Evolutionary conservation across 257 asterid genomes (phyloP).

Genomic region (Solanum corneliomulleri): DNA sequence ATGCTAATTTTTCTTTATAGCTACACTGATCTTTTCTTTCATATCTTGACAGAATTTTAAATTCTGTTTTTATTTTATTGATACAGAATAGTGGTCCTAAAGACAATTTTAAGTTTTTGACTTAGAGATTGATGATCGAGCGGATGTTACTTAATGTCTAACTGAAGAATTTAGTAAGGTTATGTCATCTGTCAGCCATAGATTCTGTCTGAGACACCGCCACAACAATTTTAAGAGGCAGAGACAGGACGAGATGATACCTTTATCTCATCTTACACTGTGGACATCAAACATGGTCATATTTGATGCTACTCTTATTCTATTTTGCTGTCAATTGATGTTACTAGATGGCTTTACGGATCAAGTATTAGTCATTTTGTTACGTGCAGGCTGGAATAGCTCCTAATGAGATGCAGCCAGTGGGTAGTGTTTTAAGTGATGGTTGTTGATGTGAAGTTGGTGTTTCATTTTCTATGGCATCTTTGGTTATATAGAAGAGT

Average conservation of each 20-base stretch:
- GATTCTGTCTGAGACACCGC: background rate
- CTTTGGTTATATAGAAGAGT: background rate
- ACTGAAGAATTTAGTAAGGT: too few species aligned
- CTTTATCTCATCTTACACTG: background rate
- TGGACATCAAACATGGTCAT: background rate
- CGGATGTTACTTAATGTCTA: too few species aligned
- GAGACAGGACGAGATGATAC: background rate
- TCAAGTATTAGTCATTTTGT: background rate
- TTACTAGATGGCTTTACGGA: background rate
- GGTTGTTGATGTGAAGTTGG: background rate
- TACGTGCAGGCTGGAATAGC: background rate
- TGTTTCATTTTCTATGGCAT: background rate
- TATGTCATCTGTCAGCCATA: background rate
- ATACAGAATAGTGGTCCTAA: too few species aligned
- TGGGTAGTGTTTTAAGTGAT: background rate
- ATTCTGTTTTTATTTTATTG: too few species aligned
- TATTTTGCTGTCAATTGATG: background rate
- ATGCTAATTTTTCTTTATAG: too few species aligned
- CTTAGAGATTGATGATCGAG: too few species aligned
- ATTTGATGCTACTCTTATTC: background rate
- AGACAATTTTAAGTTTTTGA: too few species aligned
- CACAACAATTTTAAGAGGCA: background rate
- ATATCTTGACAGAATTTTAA: too few species aligned
- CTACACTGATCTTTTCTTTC: too few species aligned
- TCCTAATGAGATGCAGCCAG: background rate